A percentile compares a stretch with the other conserved stretches of the same genome.
These are phyloP conservation scores for Colletotrichum shisoi DNA, from an alignment of 2,329 filamentous ascomycete genomes.

Conservation along the genomic window DNA sequence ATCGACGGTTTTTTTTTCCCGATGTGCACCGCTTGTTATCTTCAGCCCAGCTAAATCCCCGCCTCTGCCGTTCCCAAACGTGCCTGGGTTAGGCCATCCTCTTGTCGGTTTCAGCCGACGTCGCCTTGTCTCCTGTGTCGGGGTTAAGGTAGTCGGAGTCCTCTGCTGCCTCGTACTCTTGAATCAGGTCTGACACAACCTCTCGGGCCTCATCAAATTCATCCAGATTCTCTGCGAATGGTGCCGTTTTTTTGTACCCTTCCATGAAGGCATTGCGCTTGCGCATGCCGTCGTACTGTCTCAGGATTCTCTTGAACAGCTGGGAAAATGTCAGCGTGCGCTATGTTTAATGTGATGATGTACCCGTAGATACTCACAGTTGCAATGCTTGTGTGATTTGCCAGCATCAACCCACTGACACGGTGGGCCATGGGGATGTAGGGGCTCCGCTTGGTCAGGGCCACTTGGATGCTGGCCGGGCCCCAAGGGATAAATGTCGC, in stretches of 20 bases:
- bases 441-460: conserved; percentile 93
- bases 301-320: conserved; percentile 92
- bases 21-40: conserved; percentile 6
- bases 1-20: conserved; percentile 27
- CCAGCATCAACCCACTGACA: conserved; percentile 95
- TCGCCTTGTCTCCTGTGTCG: conserved; percentile 63
- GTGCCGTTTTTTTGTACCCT: conserved; percentile 92
- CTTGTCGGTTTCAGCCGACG: conserved; percentile 63
- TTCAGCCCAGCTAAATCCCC: not conserved
- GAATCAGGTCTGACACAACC: conserved; percentile 88
- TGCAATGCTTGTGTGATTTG: conserved; percentile 96
- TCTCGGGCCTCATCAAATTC: conserved; percentile 96
- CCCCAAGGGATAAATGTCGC: conserved; percentile 99
- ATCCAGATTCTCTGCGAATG: conserved; percentile 87
- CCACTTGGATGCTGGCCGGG: conserved; percentile 96
- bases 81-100: conserved; percentile 51
- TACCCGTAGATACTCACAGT: conserved; percentile 63
- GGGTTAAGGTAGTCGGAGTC: conserved; percentile 87
- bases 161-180: conserved; percentile 96
- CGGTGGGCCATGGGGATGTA: conserved; percentile 94
- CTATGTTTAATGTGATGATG: not conserved
- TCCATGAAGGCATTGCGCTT: conserved; percentile 98
- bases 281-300: conserved; percentile 90
- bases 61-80: not conserved
- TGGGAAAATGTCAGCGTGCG: conserved; percentile 45